Conservation (phyloP, 768 basidiomycete genomes). For the Kwoniella dendrophila region DNA sequence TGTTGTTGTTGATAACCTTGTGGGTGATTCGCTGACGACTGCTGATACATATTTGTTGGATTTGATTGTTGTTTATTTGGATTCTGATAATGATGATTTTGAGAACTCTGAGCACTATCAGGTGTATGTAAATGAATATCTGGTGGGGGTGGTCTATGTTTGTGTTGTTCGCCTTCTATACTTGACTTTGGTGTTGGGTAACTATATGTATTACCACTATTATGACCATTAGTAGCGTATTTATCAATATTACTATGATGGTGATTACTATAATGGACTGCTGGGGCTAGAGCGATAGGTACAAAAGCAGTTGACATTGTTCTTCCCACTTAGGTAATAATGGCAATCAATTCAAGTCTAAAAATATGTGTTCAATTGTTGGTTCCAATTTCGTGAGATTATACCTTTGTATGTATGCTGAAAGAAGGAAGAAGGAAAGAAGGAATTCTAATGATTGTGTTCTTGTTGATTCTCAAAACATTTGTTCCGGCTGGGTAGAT, state of each 20-base stretch:
- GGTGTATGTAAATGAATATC: slow-evolving; percentile 5
- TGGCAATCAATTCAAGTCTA: no score
- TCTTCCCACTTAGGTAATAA: no score
- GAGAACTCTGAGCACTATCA: slow-evolving; percentile 6
- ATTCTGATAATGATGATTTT: neutral
- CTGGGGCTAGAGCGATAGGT: slow-evolving; percentile 19
- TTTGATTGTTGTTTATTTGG: neutral
- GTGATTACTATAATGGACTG: slow-evolving; percentile 15
- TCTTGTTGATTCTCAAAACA: no score
- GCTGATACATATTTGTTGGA: slow-evolving; percentile 9
- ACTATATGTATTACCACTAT: neutral
- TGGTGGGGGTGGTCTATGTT: slow-evolving; percentile 4
- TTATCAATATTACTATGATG: neutral
- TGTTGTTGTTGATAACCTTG: neutral
- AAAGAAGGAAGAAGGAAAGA: neutral
- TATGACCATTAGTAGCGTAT: neutral
- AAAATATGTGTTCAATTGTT: neutral
- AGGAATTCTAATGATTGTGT: neutral
- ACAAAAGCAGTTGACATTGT: slow-evolving; percentile 23
- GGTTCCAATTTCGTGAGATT: neutral
- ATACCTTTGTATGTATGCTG: neutral
- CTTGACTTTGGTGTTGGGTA: neutral
- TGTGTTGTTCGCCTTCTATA: neutral
- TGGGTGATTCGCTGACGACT: neutral
- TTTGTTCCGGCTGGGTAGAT: no score